Percentiles rank a stretch among this genome's conserved stretches.
These are phyloP conservation scores for Kondoa subrosea DNA, from an alignment of 768 basidiomycete species.

Conservation along the genomic window DNA sequence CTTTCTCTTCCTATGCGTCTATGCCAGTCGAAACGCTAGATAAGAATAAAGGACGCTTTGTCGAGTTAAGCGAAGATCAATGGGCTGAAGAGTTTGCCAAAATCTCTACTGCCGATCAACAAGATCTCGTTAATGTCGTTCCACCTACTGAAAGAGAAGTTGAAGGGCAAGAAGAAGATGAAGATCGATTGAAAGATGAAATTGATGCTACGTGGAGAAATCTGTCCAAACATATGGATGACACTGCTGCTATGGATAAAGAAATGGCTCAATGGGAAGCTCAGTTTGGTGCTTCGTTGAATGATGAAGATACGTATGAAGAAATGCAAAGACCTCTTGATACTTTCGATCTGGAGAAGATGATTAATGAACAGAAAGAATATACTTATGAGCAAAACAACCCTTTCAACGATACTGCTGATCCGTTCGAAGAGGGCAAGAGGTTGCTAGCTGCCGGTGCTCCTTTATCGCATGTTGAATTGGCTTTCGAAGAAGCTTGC, in stretches of 20 bases:
- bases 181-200: conserved; percentile 21
- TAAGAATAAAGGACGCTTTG: conserved; percentile 54
- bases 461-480: conserved; percentile 67
- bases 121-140: conserved; percentile 2
- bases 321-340: conserved; percentile 20
- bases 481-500: conserved; percentile 80
- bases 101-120: background rate
- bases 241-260: conserved; percentile 5
- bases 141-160: background rate
- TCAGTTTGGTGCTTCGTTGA: conserved; percentile 28
- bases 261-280: conserved; percentile 29
- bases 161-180: conserved; percentile 17
- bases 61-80: conserved; percentile 27
- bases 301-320: conserved; percentile 22
- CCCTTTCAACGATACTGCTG: conserved; percentile 23
- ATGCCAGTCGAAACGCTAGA: background rate
- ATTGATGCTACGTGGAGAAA: conserved; percentile 26
- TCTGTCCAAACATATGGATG: conserved; percentile 17
- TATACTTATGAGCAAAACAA: conserved; percentile 32
- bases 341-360: conserved; percentile 25
- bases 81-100: conserved; percentile 28
- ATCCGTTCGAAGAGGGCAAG: conserved; percentile 47
- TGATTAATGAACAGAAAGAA: conserved; percentile 18
- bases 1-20: background rate
- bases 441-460: conserved; percentile 59